Conservation (phyloP, 1,139 yeast genomes). For the Scheffersomyces insectosa region DNA sequence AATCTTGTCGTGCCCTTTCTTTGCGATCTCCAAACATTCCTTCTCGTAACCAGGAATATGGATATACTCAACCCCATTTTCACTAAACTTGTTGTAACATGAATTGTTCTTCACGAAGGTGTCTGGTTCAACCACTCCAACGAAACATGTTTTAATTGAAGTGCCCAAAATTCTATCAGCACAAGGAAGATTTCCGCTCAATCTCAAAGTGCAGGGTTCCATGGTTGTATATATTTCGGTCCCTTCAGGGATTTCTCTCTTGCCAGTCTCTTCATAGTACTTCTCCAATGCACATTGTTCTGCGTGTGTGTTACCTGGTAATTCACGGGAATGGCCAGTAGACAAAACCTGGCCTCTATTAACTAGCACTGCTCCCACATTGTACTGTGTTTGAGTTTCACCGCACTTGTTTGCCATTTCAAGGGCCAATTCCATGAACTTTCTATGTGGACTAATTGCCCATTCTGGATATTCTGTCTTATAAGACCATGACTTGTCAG, state of each 20-base stretch:
- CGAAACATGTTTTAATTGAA: conserved; percentile 71
- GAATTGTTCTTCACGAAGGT: conserved; percentile 80
- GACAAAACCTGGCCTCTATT: conserved; percentile 63
- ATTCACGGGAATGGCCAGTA: conserved; percentile 86
- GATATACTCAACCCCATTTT: conserved; percentile 65
- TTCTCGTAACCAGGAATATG: conserved; percentile 84
- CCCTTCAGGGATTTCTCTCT: conserved; percentile 62
- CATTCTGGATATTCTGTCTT: conserved; percentile 82
- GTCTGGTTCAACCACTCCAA: conserved; percentile 90
- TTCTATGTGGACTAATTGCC: conserved; percentile 65
- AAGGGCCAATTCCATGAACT: conserved; percentile 65
- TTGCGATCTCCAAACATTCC: conserved; percentile 71
- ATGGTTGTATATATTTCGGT: conserved; percentile 89
- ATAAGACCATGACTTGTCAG: conserved; percentile 66
- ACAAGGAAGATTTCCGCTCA: conserved; percentile 92
- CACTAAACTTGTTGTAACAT: conserved; percentile 55
- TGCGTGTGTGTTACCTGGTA: conserved; percentile 96
- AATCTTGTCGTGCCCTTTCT: conserved; percentile 60
- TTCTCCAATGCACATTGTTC: conserved; percentile 93
- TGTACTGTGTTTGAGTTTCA: conserved; percentile 82
- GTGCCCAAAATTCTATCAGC: conserved; percentile 69
- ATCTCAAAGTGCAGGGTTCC: conserved; percentile 93
- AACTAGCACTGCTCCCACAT: conserved; percentile 90
- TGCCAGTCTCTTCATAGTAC: conserved; percentile 45
- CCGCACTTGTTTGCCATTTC: conserved; percentile 79